These are phyloP conservation scores for Prototheca cutis DNA, from an alignment of 163 green algal species.

Conservation along the genomic window DNA sequence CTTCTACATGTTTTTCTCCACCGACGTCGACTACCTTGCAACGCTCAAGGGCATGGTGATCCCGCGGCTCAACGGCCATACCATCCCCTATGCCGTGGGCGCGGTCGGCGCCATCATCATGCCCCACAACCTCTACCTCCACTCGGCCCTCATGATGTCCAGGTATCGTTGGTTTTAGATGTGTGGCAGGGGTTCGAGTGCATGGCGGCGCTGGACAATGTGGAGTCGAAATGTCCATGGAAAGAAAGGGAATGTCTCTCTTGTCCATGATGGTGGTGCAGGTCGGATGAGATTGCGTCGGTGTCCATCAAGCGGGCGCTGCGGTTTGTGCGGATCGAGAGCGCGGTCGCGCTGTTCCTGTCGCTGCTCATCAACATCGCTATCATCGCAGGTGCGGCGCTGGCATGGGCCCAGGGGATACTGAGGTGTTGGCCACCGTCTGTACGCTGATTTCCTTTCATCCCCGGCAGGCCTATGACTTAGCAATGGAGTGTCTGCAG, in stretches of 20 bases:
- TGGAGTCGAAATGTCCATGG: too few relatives aligned
- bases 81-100: constrained; percentile 41
- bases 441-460: too few relatives aligned
- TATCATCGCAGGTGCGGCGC: constrained; percentile 33
- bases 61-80: constrained; percentile 7
- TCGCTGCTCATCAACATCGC: constrained; percentile 72
- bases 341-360: constrained; percentile 47
- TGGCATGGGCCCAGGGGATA: too few relatives aligned
- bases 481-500: too few relatives aligned
- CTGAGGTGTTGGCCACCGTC: too few relatives aligned
- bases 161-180: too few relatives aligned
- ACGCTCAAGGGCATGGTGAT: constrained; percentile 11
- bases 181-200: too few relatives aligned
- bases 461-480: too few relatives aligned
- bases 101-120: constrained; percentile 75
- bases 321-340: constrained; percentile 63
- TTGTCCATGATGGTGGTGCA: background rate
- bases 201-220: too few relatives aligned
- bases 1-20: constrained; percentile 7
- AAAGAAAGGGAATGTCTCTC: too few relatives aligned
- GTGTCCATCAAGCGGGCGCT: constrained; percentile 15
- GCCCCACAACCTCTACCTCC: constrained; percentile 83
- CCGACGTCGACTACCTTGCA: constrained; percentile 8
- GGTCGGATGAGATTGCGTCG: background rate
- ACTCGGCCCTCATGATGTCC: constrained; percentile 60